Percentiles rank a stretch among this genome's conserved stretches.
Conservation (phyloP, 495 filamentous ascomycete species). For the Podospora australis region DNA sequence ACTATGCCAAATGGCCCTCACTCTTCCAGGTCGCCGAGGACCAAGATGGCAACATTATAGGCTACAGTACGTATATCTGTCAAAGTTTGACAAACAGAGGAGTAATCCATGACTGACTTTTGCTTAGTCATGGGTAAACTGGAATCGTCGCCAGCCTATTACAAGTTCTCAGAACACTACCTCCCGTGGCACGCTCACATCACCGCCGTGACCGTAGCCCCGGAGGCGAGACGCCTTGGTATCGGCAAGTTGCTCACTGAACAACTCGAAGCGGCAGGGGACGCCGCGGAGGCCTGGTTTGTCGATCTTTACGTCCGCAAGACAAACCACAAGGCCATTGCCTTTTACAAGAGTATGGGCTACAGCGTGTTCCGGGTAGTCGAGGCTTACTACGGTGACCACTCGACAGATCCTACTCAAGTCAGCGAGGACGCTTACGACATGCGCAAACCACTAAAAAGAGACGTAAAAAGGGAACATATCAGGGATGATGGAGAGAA, state of each 20-base stretch:
- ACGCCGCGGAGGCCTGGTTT: constrained; percentile 83
- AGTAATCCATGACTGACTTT: neutral
- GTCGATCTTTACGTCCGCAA: constrained; percentile 89
- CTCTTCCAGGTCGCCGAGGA: constrained; percentile 86
- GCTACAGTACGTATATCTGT: constrained; percentile 65
- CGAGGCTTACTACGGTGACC: constrained; percentile 72
- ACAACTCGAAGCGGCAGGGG: constrained; percentile 72
- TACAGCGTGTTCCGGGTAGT: constrained; percentile 83
- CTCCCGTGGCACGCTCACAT: constrained; percentile 98
- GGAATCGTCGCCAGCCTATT: constrained; percentile 72
- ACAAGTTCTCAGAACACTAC: constrained; percentile 71
- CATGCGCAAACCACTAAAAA: constrained; percentile 87
- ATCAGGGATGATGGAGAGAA: constrained; percentile 78
- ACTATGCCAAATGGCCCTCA: constrained; percentile 89
- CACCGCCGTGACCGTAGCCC: constrained; percentile 89
- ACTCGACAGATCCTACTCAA: constrained; percentile 62
- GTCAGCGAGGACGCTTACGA: constrained; percentile 81
- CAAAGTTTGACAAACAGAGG: neutral
- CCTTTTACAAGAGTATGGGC: constrained; percentile 85
- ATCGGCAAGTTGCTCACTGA: constrained; percentile 74
- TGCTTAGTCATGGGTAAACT: constrained; percentile 89
- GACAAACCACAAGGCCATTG: constrained; percentile 78
- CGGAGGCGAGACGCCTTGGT: constrained; percentile 74
- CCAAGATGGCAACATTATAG: constrained; percentile 73
- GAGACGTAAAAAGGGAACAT: constrained; percentile 72